Base-by-base conservation (phyloP, 192 early-diverging fungal species). In the Coemansia sp. region DNA sequence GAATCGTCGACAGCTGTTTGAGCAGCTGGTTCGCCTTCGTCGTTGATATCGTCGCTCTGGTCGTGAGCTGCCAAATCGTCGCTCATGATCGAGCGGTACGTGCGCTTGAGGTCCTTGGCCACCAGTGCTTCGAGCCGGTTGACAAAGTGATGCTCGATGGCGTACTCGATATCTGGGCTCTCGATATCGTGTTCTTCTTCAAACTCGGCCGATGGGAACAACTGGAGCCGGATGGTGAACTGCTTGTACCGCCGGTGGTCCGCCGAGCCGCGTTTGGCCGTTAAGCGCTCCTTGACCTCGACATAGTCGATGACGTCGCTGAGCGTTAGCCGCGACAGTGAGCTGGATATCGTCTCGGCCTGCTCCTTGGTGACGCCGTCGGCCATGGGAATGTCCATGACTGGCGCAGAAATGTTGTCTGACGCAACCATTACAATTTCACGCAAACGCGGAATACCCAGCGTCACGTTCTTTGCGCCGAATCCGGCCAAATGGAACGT, bases 351-450 rank as follows among this genome's bases (percentile, higher is more conserved):
- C 14, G 74, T 65, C 49, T 83, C 54, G 23, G 83, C 82, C 52
- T 90, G 78, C 64, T 85, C 85, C 57, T 91, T 84, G 22, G 81
- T 82, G 3, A 93, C 87, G 62, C 83, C 78, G 3, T 80, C 62
- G 6, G 82, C 73, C 64, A 98, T 74, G 18, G 91, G 93, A 54
- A 99, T 83, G 13, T 89, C 84, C 94, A 99, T 99, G 64, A 88
- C 84, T 0, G 98, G 98, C 3, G 95, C 97, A 66, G 95, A 89
- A 62, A 95, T 92, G 23, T 84, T 80, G 37, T 84, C 82, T 11
- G 94, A 94, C 6, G 96, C 98, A 5, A 95, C 97, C 96, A 99
- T 99, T 77, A 99, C 90, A 66, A 99, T 96, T 85, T 99, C 98
- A 71, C 96, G 92, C 59, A 99, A 81, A 87, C 98, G 95, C 41